Conservation (phyloP, 2,329 filamentous ascomycete species). For the Ophiostoma perfectum region DNA sequence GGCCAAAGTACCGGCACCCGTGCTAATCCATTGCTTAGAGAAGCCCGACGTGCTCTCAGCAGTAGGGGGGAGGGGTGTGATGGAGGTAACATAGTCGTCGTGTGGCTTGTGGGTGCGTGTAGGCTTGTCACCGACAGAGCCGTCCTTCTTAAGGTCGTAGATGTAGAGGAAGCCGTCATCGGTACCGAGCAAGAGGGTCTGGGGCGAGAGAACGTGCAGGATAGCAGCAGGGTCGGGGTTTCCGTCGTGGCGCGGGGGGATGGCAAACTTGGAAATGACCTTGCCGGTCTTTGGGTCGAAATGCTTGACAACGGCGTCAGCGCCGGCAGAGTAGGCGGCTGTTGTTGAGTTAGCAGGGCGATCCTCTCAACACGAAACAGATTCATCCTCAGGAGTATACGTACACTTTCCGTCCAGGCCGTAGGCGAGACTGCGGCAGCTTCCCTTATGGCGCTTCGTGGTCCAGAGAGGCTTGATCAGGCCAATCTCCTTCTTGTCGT, state of each 20-base stretch:
- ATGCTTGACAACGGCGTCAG: slow-evolving; percentile 50
- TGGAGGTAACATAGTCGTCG: slow-evolving; percentile 84
- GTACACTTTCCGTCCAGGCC: slow-evolving; percentile 67
- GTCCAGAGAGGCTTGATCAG: slow-evolving; percentile 80
- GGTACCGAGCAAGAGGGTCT: slow-evolving; percentile 81
- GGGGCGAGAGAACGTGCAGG: slow-evolving; percentile 76
- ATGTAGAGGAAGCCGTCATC: slow-evolving; percentile 87
- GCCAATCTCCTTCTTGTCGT: slow-evolving; percentile 61
- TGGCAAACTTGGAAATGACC: slow-evolving; percentile 74
- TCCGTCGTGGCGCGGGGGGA: slow-evolving; percentile 54
- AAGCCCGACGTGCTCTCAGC: slow-evolving; percentile 79
- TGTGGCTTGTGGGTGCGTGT: slow-evolving; percentile 80
- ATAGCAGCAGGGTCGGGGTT: slow-evolving; percentile 58
- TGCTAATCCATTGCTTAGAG: slow-evolving; percentile 91
- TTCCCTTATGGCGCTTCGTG: slow-evolving; percentile 87
- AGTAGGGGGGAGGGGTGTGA: slow-evolving; percentile 75
- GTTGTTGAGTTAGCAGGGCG: neutral
- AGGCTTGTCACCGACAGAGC: slow-evolving; percentile 51
- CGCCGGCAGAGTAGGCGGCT: slow-evolving; percentile 58
- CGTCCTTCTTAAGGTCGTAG: slow-evolving; percentile 66
- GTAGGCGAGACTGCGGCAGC: slow-evolving; percentile 77
- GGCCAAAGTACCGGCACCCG: slow-evolving; percentile 83
- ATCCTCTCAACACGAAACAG: neutral
- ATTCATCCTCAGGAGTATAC: slow-evolving; percentile 30
- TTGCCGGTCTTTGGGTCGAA: slow-evolving; percentile 52